These are phyloP conservation scores for Conringia planisiliqua DNA, from an alignment of 345 rosid genomes.

Conservation along the genomic window DNA sequence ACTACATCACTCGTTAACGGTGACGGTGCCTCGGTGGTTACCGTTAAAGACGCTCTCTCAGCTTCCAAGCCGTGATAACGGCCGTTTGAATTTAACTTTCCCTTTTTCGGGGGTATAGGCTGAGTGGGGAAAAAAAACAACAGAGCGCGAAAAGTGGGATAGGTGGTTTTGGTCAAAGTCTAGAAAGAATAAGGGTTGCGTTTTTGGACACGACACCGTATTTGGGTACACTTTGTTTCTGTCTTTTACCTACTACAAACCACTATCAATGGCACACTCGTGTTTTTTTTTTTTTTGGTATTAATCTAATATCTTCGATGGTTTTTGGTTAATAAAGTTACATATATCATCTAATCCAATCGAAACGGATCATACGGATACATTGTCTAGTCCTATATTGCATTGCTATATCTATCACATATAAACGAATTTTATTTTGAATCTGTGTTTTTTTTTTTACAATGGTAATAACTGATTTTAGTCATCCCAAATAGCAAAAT, in stretches of 20 bases:
- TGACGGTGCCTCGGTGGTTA: slow-evolving; percentile 36
- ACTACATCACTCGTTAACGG: slow-evolving; percentile 22
- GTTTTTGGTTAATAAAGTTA: background rate
- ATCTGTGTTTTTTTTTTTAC: too few species aligned
- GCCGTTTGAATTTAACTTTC: background rate
- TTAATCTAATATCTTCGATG: background rate
- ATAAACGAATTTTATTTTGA: too few species aligned
- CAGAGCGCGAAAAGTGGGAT: slow-evolving; percentile 14
- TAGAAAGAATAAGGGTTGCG: slow-evolving; percentile 34
- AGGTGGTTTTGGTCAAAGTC: slow-evolving; percentile 33
- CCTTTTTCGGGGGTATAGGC: background rate
- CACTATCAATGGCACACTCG: slow-evolving; percentile 5
- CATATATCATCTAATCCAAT: background rate
- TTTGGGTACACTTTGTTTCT: slow-evolving; percentile 38
- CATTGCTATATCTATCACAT: background rate
- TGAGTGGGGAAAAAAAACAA: background rate
- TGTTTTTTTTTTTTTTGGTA: background rate
- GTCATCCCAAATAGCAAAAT: too few species aligned
- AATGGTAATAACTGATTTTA: too few species aligned
- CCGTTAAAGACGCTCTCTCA: slow-evolving; percentile 45
- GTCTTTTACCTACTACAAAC: slow-evolving; percentile 27
- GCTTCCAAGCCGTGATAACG: slow-evolving; percentile 33
- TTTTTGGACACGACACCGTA: slow-evolving; percentile 44
- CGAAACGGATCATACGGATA: background rate
- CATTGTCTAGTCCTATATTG: background rate